Evolutionary conservation across 495 filamentous ascomycete genomes (phyloP).

Genomic region (Penicillium malachiteum): DNA sequence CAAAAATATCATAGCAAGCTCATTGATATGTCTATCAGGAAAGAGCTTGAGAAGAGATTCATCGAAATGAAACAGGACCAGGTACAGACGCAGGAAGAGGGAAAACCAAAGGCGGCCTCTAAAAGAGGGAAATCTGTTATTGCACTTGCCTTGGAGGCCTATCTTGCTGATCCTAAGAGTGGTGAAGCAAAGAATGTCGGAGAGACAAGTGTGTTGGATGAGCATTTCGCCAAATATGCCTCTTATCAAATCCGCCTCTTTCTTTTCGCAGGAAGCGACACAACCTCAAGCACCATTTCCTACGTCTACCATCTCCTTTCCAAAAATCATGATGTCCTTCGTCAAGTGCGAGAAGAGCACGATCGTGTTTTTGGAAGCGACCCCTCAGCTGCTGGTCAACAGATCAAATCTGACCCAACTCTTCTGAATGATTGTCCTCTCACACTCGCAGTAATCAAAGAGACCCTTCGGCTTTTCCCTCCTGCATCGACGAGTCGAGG

Average conservation of each 20-base stretch:
- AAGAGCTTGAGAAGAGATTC: not conserved
- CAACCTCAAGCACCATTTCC: constrained; percentile 33
- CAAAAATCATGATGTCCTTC: constrained; percentile 37
- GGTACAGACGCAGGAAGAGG: not conserved
- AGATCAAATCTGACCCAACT: constrained; percentile 30
- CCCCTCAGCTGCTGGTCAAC: constrained; percentile 11
- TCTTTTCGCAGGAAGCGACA: constrained; percentile 2
- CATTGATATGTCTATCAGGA: not conserved
- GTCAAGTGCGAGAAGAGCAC: constrained; percentile 44
- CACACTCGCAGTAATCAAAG: constrained; percentile 50
- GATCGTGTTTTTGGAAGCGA: constrained; percentile 36
- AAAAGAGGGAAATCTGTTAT: not conserved
- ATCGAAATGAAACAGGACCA: not conserved
- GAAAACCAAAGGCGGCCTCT: not conserved
- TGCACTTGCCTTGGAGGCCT: not conserved
- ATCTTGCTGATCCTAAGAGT: not conserved
- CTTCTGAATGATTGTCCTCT: constrained; percentile 44
- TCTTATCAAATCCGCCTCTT: not conserved
- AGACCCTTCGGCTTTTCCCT: constrained; percentile 45
- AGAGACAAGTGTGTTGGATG: not conserved
- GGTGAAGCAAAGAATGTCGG: not conserved
- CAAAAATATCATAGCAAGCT: not conserved
- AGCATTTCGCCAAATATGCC: constrained; percentile 1
- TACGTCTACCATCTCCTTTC: constrained; percentile 47
- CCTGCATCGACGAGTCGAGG: constrained; percentile 11